phyloP scores from a whole-genome alignment of 495 filamentous ascomycete species.

The Penicillium longicatenatum region DNA sequence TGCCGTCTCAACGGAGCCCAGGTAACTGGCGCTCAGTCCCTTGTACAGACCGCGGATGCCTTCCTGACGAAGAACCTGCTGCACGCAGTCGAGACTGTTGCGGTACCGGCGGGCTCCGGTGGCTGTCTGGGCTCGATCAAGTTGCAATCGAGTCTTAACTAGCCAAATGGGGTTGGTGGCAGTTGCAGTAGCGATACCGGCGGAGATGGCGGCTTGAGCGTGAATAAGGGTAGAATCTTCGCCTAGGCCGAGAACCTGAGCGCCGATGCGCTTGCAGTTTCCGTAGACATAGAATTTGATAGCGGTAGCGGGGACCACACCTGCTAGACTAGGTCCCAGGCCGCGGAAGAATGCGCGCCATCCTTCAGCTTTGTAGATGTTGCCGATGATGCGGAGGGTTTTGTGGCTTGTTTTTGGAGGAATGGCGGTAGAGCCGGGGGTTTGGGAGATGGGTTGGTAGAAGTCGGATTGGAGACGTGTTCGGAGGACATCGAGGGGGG shows the following conservation, averaged over 20 bases:
- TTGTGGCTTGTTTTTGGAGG: conserved; percentile 66
- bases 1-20: conserved; percentile 83
- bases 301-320: conserved; percentile 81
- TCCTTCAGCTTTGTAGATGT: conserved; percentile 77
- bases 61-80: conserved; percentile 74
- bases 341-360: conserved; percentile 87
- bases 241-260: conserved; percentile 63
- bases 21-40: conserved; percentile 82
- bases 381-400: conserved; percentile 77
- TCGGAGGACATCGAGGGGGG: conserved; percentile 86
- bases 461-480: conserved; percentile 88
- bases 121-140: conserved; percentile 69
- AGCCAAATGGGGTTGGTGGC: conserved; percentile 94
- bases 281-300: conserved; percentile 92
- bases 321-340: conserved; percentile 82
- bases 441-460: conserved; percentile 62
- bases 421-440: conserved; percentile 31
- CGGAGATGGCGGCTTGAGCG: conserved; percentile 67
- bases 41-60: conserved; percentile 79
- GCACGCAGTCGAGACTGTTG: conserved; percentile 79
- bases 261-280: conserved; percentile 78
- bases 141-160: conserved; percentile 85
- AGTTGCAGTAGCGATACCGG: conserved; percentile 79
- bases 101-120: conserved; percentile 68
- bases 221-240: conserved; percentile 72